A percentile compares a stretch with the other conserved stretches of the same genome.
phyloP scores from a whole-genome alignment of 306 rosid genomes.

The Corylus avellana region DNA sequence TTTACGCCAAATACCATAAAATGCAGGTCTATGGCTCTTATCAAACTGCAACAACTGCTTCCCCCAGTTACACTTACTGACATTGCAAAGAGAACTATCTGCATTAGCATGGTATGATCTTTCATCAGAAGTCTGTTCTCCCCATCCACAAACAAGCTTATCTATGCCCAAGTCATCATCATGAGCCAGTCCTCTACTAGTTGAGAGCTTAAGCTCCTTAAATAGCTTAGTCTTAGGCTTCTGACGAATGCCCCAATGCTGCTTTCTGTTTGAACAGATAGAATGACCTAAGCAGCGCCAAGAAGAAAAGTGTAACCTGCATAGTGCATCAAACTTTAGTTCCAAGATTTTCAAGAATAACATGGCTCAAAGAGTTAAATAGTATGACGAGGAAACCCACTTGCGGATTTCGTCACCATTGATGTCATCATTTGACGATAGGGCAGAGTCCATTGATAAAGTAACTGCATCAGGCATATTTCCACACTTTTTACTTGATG shows the following conservation, averaged over 20 bases:
- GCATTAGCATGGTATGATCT: slow-evolving; percentile 39
- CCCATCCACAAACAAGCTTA: slow-evolving; percentile 56
- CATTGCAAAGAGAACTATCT: slow-evolving; percentile 37
- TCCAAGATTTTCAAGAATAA: slow-evolving; percentile 12
- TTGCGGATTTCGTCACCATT: slow-evolving; percentile 52
- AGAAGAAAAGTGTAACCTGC: slow-evolving; percentile 69
- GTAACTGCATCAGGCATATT: slow-evolving; percentile 54
- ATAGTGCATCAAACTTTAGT: slow-evolving; percentile 12
- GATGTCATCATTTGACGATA: slow-evolving; percentile 49
- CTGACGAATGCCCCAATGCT: slow-evolving; percentile 78
- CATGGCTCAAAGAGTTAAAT: slow-evolving; percentile 1
- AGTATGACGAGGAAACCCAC: slow-evolving; percentile 39
- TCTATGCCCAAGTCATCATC: slow-evolving; percentile 56
- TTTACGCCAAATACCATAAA: slow-evolving; percentile 79
- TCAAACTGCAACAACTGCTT: slow-evolving; percentile 86
- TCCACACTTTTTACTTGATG: slow-evolving; percentile 35
- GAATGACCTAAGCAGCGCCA: slow-evolving; percentile 65
- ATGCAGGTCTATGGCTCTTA: slow-evolving; percentile 87
- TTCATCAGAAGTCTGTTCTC: slow-evolving; percentile 41
- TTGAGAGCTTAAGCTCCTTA: slow-evolving; percentile 77
- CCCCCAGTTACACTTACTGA: slow-evolving; percentile 42
- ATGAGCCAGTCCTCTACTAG: slow-evolving; percentile 44
- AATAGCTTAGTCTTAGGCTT: slow-evolving; percentile 62
- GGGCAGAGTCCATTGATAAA: slow-evolving; percentile 62
- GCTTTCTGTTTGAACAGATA: slow-evolving; percentile 55